phyloP scores from a whole-genome alignment of 768 basidiomycete genomes.

The Suillus subalutaceus region DNA sequence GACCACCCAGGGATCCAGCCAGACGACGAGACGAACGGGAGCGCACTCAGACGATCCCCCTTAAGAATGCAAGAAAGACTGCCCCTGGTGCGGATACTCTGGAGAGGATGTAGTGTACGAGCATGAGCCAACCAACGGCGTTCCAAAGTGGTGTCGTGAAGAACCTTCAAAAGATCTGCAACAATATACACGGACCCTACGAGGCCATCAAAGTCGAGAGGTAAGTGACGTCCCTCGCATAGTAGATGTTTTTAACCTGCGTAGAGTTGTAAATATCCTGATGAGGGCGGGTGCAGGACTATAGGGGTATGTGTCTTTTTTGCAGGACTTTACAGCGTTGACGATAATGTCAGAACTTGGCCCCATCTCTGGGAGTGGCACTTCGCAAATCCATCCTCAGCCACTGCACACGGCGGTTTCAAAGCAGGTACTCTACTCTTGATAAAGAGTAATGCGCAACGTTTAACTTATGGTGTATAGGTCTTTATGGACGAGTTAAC shows the following conservation, averaged over 20 bases:
- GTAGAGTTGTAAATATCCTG: slow-evolving; percentile 64
- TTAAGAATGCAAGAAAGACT: slow-evolving; percentile 42
- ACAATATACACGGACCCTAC: slow-evolving; percentile 65
- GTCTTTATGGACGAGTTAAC: slow-evolving; percentile 64
- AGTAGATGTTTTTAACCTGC: slow-evolving; percentile 4
- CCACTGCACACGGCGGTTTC: slow-evolving; percentile 55
- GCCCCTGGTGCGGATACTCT: slow-evolving; percentile 35
- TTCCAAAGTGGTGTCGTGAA: slow-evolving; percentile 48
- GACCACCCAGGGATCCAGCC: neutral
- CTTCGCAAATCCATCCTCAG: slow-evolving; percentile 58
- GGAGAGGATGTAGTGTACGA: slow-evolving; percentile 35
- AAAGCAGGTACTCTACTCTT: slow-evolving; percentile 41
- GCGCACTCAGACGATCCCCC: slow-evolving; percentile 22
- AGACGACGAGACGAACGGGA: slow-evolving; percentile 22
- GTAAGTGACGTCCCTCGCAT: slow-evolving; percentile 38
- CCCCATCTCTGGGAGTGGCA: slow-evolving; percentile 59
- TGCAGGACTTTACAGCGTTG: neutral
- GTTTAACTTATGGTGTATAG: slow-evolving; percentile 31
- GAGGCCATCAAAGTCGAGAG: slow-evolving; percentile 56
- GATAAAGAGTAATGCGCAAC: neutral
- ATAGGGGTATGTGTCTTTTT: slow-evolving; percentile 47
- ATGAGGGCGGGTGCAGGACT: slow-evolving; percentile 62
- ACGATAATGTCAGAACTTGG: slow-evolving; percentile 39
- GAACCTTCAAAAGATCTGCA: slow-evolving; percentile 56
- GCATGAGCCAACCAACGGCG: slow-evolving; percentile 36